Conservation (phyloP, 129 eudicot genomes). For the Mikania micrantha region DNA sequence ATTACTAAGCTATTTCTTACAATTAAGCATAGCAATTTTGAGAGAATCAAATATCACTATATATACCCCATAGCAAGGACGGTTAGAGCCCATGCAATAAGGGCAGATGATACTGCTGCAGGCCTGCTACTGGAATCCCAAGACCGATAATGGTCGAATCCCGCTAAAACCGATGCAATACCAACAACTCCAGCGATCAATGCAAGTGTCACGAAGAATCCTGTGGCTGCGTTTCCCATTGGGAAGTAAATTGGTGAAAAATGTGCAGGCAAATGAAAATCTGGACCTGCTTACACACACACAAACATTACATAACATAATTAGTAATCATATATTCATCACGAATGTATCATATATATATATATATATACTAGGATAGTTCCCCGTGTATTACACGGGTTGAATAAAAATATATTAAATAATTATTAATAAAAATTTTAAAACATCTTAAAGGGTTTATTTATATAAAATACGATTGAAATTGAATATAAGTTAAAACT, state of each 20-base stretch:
- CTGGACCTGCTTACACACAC: constrained; percentile 49
- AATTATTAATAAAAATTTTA: too few species aligned
- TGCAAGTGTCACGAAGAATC: constrained; percentile 71
- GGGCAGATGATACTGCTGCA: constrained; percentile 71
- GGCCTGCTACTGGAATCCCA: constrained; percentile 66
- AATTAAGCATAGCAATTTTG: too few species aligned
- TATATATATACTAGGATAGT: too few species aligned
- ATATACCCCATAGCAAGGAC: constrained; percentile 88
- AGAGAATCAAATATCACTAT: neutral
- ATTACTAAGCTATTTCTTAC: too few species aligned
- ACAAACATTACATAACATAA: neutral
- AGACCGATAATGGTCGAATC: constrained; percentile 51
- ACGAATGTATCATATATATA: too few species aligned
- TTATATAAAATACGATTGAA: too few species aligned
- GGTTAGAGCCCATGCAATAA: constrained; percentile 80
- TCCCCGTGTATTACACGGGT: too few species aligned
- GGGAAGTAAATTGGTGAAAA: constrained; percentile 94
- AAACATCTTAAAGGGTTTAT: too few species aligned
- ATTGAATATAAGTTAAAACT: too few species aligned
- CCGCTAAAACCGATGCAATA: constrained; percentile 64
- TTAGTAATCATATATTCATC: neutral
- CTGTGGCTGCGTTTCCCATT: constrained; percentile 96
- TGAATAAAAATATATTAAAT: too few species aligned
- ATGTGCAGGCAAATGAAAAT: constrained; percentile 71
- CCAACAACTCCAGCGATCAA: constrained; percentile 87